Conservation (phyloP, 2,329 filamentous ascomycete species). For the Esteya vermicola region DNA sequence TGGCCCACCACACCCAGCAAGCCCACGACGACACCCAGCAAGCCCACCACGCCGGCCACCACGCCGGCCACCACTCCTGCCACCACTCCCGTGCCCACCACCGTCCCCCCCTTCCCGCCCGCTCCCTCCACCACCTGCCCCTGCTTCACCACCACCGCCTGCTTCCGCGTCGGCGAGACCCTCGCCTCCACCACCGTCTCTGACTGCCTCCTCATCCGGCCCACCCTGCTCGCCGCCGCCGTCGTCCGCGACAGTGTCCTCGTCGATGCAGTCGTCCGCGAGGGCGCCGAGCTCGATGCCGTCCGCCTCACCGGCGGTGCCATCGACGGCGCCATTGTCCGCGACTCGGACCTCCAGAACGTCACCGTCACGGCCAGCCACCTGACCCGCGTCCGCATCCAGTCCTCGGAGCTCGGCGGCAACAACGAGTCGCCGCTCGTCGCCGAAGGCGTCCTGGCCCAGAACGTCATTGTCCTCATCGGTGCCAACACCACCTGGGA, state of each 20-base stretch:
- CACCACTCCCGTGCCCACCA: neutral
- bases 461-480: neutral
- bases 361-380: neutral
- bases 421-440: too few species aligned
- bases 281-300: slow-evolving; percentile 3
- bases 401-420: slow-evolving; percentile 3
- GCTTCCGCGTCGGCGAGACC: slow-evolving; percentile 6
- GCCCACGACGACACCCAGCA: too few species aligned
- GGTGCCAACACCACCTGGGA: neutral
- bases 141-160: neutral
- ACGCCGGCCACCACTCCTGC: neutral
- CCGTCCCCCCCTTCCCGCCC: neutral
- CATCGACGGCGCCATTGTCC: slow-evolving; percentile 6
- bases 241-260: slow-evolving; percentile 7
- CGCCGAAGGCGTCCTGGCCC: neutral
- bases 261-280: slow-evolving; percentile 7
- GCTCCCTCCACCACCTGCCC: too few species aligned
- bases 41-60: neutral
- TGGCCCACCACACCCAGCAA: too few species aligned
- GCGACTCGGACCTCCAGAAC: slow-evolving; percentile 5
- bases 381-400: neutral
- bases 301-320: slow-evolving; percentile 10
- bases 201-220: slow-evolving; percentile 9
- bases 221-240: slow-evolving; percentile 6
- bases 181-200: slow-evolving; percentile 7